Evolutionary conservation across 2,329 filamentous ascomycete species (phyloP), one percentile per base, ranked within the genome.

Genomic region (Pseudocercospora macadamiae): DNA sequence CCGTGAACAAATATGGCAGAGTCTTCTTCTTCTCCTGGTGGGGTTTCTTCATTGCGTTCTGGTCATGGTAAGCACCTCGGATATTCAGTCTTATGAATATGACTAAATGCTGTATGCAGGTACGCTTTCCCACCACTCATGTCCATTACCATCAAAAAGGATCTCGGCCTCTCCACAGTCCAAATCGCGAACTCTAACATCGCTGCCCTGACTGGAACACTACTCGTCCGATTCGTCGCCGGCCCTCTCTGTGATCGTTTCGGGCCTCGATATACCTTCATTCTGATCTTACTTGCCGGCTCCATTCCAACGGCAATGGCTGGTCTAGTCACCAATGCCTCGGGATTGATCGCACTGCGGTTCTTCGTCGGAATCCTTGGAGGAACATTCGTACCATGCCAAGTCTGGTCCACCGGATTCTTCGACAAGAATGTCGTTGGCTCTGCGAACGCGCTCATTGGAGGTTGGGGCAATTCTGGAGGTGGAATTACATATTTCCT

Each of bases 371-470:
- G 89, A 59, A 87, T 93, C 36, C 83, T 93, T 0, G 90, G 89
- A 36, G 89, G 87, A 1, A 84, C 85, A 0, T 93, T 93, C 66
- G 89, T 93, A 0, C 90, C 90, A 7, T 96, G 91, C 73, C 91
- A 96, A 72, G 92, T 96, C 3, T 96, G 91, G 91, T 89, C 88
- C 7, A 96, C 91, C 0, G 91, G 88, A 0, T 96, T 96, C 80
- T 96, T 91, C 72, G 92, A 96, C 77, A 95, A 92, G 79, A 95
- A 93, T 67, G 83, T 96, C 18, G 89, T 96, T 10, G 92, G 93
- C 47, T 92, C 90, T 4, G 90, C 91, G 59, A 96, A 96, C 71
- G 89, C 90, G 2, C 77, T 96, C 18, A 88, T 91, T 1, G 92
- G 87, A 39, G 92, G 92, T 10, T 89, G 89, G 79, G 92, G 92